Base-by-base conservation (phyloP, 1,284 basidiomycete genomes). In the Tranzscheliella williamsii region DNA sequence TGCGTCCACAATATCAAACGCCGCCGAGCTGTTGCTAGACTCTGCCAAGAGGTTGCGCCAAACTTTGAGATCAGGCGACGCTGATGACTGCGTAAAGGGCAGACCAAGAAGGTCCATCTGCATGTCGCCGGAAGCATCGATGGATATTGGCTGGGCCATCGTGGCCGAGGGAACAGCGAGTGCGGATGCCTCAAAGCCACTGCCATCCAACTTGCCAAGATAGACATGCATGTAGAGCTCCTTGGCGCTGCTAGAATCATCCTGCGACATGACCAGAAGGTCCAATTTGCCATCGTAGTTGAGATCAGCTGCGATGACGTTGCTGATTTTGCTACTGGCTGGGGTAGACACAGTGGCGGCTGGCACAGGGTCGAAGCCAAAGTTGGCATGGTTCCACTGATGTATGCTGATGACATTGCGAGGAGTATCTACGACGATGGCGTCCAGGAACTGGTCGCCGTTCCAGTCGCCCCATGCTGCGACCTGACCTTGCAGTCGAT, bases 381-480 rank as follows among this genome's bases (percentile, higher is more conserved):
- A 91, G 13, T 24, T 21, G 18, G 15, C 84, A 72, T 91, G 88
- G 73, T 87, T 83, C 94, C 94, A 98, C 16, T 87, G 78, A 75
- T 89, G 86, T 6, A 93, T 81, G 1, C 84, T 82, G 11, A 96
- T 69, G 0, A 86, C 85, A 57, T 85, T 85, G 62, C 87, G 86
- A 78, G 89, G 87, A 8, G 83, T 77, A 36, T 82, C 86, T 21
- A 97, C 80, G 9, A 86, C 82, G 45, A 97, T 82, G 4, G 92
- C 80, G 78, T 98, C 94, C 53, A 91, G 78, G 72, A 91, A 75
- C 21, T 68, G 69, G 78, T 97, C 92, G 4, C 89, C 92, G 76
- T 96, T 87, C 78, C 91, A 93, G 80, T 98, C 94, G 23, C 91
- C 94, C 72, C 92, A 88, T 2, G 92, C 93, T 38, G 90, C 83